A percentile compares a stretch with the other conserved stretches of the same genome.
Conservation (phyloP, 2,329 filamentous ascomycete genomes). For the Cercospora nicotianae region DNA sequence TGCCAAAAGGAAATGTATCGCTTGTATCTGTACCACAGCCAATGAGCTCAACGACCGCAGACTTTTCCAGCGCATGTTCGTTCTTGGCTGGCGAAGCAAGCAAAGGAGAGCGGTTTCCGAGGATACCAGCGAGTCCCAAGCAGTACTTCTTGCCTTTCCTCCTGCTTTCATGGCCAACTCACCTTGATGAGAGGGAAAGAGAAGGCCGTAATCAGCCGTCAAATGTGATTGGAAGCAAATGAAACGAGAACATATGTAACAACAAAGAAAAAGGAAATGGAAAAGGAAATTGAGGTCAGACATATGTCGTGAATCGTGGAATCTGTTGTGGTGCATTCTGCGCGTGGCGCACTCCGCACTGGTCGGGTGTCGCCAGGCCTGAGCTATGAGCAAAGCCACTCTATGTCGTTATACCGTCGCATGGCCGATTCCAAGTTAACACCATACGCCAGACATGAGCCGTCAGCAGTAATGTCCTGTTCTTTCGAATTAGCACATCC, state of each 20-base stretch:
- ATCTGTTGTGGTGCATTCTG: slow-evolving; percentile 10
- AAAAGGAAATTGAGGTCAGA: not conserved
- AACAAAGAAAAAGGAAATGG: not conserved
- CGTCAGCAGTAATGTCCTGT: slow-evolving; percentile 15
- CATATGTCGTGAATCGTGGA: slow-evolving; percentile 2
- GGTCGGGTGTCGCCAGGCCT: slow-evolving; percentile 14
- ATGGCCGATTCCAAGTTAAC: slow-evolving; percentile 8
- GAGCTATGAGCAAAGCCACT: slow-evolving; percentile 14
- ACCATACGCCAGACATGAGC: slow-evolving; percentile 17
- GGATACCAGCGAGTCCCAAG: slow-evolving; percentile 35
- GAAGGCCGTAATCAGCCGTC: slow-evolving; percentile 35
- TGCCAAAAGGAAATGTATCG: slow-evolving; percentile 48
- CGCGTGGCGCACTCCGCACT: slow-evolving; percentile 13
- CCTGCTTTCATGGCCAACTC: slow-evolving; percentile 34
- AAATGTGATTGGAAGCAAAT: not conserved
- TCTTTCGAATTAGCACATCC: not conserved
- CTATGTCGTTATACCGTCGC: slow-evolving; percentile 6
- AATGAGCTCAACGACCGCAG: slow-evolving; percentile 59
- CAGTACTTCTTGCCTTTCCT: slow-evolving; percentile 35
- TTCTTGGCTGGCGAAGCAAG: slow-evolving; percentile 33
- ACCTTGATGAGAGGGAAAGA: slow-evolving; percentile 30
- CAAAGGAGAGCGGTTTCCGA: slow-evolving; percentile 42
- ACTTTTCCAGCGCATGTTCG: slow-evolving; percentile 56
- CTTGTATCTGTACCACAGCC: slow-evolving; percentile 69
- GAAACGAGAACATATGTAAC: not conserved